Evolutionary conservation across 768 basidiomycete genomes (phyloP).

Genomic region (Baorangia bicolor): DNA sequence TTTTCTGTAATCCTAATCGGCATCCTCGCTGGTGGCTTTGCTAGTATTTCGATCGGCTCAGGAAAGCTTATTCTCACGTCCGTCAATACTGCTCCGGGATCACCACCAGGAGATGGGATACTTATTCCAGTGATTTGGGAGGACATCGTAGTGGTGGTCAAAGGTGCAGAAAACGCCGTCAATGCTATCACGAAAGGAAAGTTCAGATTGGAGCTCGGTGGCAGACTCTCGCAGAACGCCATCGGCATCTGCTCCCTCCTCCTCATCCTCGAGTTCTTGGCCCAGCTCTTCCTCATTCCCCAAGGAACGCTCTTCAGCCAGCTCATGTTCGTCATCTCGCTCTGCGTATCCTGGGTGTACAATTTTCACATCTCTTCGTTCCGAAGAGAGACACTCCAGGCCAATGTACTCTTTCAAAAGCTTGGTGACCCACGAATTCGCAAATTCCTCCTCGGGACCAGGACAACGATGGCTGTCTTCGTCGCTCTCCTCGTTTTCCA

Average conservation of each 20-base stretch:
- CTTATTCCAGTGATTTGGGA: conserved; percentile 12
- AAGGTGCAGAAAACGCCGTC: conserved; percentile 28
- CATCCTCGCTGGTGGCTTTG: conserved; percentile 30
- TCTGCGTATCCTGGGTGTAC: conserved; percentile 36
- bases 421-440: conserved; percentile 9
- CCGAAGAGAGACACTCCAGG: conserved; percentile 28
- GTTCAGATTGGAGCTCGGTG: conserved; percentile 19
- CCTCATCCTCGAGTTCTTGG: conserved; percentile 30
- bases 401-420: conserved; percentile 17
- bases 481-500: conserved; percentile 13
- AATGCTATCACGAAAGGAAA: conserved; percentile 30
- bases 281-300: conserved; percentile 33
- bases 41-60: conserved; percentile 26
- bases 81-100: conserved; percentile 9
- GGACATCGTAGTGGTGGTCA: conserved; percentile 26
- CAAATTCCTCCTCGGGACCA: conserved; percentile 16
- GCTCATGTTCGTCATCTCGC: conserved; percentile 34
- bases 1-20: conserved; percentile 32
- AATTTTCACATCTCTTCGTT: conserved; percentile 31
- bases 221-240: neutral
- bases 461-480: conserved; percentile 18
- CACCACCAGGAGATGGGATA: conserved; percentile 30
- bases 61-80: conserved; percentile 20
- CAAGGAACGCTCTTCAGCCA: conserved; percentile 35
- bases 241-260: conserved; percentile 29